Percentiles rank a stretch among this genome's conserved stretches.
These are phyloP conservation scores for Friedmanniomyces endolithicus DNA, from an alignment of 495 filamentous ascomycete genomes.

Conservation along the genomic window DNA sequence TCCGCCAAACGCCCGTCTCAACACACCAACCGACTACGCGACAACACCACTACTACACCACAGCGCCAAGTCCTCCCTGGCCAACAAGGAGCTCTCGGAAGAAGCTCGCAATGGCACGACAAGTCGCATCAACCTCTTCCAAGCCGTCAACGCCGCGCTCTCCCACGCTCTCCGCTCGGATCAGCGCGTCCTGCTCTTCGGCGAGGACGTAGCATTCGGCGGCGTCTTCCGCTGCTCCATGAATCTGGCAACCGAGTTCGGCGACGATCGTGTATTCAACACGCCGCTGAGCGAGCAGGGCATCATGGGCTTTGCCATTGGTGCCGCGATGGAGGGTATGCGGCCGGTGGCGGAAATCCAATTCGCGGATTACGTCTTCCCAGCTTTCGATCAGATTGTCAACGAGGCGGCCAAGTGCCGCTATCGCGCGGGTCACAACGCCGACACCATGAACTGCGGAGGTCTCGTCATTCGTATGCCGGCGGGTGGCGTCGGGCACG, in stretches of 20 bases:
- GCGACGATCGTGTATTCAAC: constrained; percentile 85
- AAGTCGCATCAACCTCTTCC: constrained; percentile 79
- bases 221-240: constrained; percentile 93
- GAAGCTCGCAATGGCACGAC: constrained; percentile 53
- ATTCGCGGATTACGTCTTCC: constrained; percentile 95
- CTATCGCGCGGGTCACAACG: constrained; percentile 68
- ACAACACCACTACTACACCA: constrained; percentile 72
- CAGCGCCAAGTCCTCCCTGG: constrained; percentile 53
- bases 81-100: constrained; percentile 42
- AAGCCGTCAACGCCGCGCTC: constrained; percentile 83
- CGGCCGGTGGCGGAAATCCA: constrained; percentile 92
- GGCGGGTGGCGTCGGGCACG: constrained; percentile 88
- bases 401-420: constrained; percentile 92
- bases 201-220: constrained; percentile 93
- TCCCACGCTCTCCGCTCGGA: constrained; percentile 70
- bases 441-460: constrained; percentile 25
- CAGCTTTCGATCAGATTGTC: constrained; percentile 93
- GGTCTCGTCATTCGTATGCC: constrained; percentile 88
- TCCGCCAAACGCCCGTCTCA: constrained; percentile 49
- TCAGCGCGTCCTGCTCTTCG: constrained; percentile 79
- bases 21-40: constrained; percentile 80
- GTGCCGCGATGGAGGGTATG: constrained; percentile 81
- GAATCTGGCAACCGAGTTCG: constrained; percentile 77
- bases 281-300: constrained; percentile 91
- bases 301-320: constrained; percentile 87